Evolutionary conservation across 768 basidiomycete genomes (phyloP).

Genomic region (Tremella yokohamensis): DNA sequence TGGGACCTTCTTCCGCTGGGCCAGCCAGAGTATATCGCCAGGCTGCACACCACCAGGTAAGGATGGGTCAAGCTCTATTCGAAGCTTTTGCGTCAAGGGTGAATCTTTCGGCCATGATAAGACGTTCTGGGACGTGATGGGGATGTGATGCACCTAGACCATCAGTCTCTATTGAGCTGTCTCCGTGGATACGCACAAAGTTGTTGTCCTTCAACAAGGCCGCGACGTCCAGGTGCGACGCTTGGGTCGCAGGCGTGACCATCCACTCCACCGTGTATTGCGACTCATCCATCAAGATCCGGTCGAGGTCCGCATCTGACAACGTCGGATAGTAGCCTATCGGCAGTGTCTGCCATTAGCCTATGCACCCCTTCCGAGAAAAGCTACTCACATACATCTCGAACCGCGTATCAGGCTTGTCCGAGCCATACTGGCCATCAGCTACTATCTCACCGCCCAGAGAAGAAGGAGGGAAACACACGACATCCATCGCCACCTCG

Average conservation of each 20-base stretch:
- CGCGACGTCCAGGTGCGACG: constrained; percentile 25
- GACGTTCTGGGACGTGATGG: constrained; percentile 39
- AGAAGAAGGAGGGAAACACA: constrained; percentile 47
- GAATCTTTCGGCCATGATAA: constrained; percentile 43
- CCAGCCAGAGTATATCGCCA: constrained; percentile 50
- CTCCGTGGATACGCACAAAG: constrained; percentile 20
- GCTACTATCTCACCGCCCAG: not conserved
- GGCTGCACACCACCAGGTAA: constrained; percentile 40
- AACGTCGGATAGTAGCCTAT: constrained; percentile 49
- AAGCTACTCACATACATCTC: constrained; percentile 67
- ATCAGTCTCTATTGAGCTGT: not conserved
- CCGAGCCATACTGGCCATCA: constrained; percentile 71
- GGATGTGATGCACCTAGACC: constrained; percentile 42
- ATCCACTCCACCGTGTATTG: constrained; percentile 49
- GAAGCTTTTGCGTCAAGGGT: constrained; percentile 33
- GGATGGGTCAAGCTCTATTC: constrained; percentile 30
- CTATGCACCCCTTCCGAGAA: not conserved
- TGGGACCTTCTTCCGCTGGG: constrained; percentile 46
- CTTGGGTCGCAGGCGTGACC: constrained; percentile 39
- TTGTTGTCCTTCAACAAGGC: constrained; percentile 24
- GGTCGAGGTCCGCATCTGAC: constrained; percentile 46
- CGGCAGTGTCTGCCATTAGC: constrained; percentile 40
- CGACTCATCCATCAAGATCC: constrained; percentile 43
- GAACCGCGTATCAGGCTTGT: constrained; percentile 91
- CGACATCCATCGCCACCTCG: constrained; percentile 80